Percentiles rank a stretch among this genome's conserved stretches.
Evolutionary conservation across 2,329 filamentous ascomycete species (phyloP).

Genomic region (Chaetomium olivaceum): DNA sequence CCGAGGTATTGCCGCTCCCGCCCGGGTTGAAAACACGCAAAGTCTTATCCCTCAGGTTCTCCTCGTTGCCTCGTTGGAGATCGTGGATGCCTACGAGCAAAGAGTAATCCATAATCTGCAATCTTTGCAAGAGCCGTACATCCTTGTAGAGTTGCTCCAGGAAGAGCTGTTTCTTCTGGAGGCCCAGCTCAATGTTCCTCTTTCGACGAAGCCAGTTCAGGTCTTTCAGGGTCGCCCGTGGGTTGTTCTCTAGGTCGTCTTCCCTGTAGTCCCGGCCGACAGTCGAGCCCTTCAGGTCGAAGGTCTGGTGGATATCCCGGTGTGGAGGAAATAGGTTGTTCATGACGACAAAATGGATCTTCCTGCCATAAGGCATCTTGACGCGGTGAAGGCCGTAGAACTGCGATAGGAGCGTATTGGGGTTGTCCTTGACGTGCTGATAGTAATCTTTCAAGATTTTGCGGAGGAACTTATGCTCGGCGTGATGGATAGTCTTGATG

Average conservation of each 20-base stretch:
- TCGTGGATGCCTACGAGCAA: constrained; percentile 94
- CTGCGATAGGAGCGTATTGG: constrained; percentile 94
- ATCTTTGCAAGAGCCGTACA: constrained; percentile 78
- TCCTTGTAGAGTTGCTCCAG: constrained; percentile 86
- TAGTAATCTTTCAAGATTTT: constrained; percentile 91
- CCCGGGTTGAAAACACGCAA: constrained; percentile 92
- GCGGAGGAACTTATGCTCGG: constrained; percentile 83
- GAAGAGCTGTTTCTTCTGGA: constrained; percentile 84
- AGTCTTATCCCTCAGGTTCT: constrained; percentile 87
- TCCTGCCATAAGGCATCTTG: constrained; percentile 96
- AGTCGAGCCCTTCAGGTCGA: constrained; percentile 95
- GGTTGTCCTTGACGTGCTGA: constrained; percentile 86
- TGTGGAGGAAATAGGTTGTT: constrained; percentile 98
- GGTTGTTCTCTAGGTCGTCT: constrained; percentile 83
- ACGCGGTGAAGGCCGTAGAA: constrained; percentile 97
- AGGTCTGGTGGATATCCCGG: constrained; percentile 94
- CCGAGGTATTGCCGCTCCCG: constrained; percentile 55
- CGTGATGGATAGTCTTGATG: constrained; percentile 98
- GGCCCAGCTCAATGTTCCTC: constrained; percentile 82
- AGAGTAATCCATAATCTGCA: constrained; percentile 99
- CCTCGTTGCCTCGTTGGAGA: constrained; percentile 84
- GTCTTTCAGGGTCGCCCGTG: constrained; percentile 91
- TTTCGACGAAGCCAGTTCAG: constrained; percentile 92
- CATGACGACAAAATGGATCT: constrained; percentile 99
- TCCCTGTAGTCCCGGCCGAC: constrained; percentile 90